These are phyloP conservation scores for Cladosporium sp. DNA, from an alignment of 2,329 filamentous ascomycete genomes.

Conservation along the genomic window DNA sequence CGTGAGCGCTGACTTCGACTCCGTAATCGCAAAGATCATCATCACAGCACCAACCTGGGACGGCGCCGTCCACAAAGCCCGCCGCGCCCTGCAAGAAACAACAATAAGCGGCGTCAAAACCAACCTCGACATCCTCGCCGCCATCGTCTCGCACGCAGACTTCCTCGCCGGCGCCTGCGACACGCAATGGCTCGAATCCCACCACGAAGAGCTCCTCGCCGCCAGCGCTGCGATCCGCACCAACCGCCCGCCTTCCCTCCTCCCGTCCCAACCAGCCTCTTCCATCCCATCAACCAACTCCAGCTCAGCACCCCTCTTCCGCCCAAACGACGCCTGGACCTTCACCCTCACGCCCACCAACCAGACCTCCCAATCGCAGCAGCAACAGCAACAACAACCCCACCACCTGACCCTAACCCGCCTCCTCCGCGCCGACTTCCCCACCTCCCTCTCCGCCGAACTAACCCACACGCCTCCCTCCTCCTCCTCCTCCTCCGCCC, in stretches of 20 bases:
- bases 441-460: conserved; percentile 48
- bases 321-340: conserved; percentile 22
- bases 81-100: conserved; percentile 50
- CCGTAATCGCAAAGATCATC: conserved; percentile 54
- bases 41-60: conserved; percentile 50
- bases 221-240: conserved; percentile 14
- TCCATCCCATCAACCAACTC: conserved; percentile 24
- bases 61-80: conserved; percentile 48
- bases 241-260: conserved; percentile 15
- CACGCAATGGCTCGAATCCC: conserved; percentile 53
- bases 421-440: conserved; percentile 56
- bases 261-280: conserved; percentile 16
- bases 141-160: conserved; percentile 46
- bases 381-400: conserved; percentile 16
- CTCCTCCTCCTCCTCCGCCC: conserved; percentile 11
- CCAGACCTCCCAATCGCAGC: background rate
- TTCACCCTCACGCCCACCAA: conserved; percentile 13
- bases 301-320: conserved; percentile 12
- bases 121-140: conserved; percentile 49
- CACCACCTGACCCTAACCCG: conserved; percentile 51
- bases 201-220: conserved; percentile 38
- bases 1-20: conserved; percentile 53
- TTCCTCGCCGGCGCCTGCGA: conserved; percentile 46
- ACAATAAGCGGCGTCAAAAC: conserved; percentile 53
- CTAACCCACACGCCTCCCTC: conserved; percentile 41